Base-by-base conservation (phyloP, 1,284 basidiomycete genomes). In the Tilletia setariae region DNA sequence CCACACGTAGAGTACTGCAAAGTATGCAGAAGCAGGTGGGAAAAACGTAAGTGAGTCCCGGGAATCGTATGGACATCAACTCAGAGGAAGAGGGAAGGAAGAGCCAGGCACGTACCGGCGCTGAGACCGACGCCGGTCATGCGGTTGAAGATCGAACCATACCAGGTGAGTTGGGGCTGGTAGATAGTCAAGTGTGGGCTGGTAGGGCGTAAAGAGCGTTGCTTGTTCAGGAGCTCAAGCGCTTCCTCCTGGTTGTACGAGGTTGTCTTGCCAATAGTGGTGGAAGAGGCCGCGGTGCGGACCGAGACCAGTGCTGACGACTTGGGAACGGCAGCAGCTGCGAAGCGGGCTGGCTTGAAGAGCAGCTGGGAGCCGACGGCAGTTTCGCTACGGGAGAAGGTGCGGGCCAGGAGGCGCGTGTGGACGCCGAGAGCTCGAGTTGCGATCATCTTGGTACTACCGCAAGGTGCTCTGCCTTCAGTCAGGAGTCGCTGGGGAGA, bases 161-260 rank as follows among this genome's bases (percentile, higher is more conserved):
- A 46, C 92, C 92, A 96, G 53, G 95, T 98, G 61, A 87, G 75
- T 83, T 97, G 94, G 23, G 93, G 93, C 83, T 96, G 91, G 86
- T 98, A 98, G 84, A 98, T 97, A 63, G 92, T 92, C 78, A 94
- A 90, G 84, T 97, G 93, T 25, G 96, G 95, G 78, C 90, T 91
- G 68, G 87, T 90, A 21, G 96, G 95, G 35, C 95, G 90, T 64
- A 86, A 85, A 64, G 91, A 85, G 73, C 95, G 89, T 84, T 97
- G 94, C 73, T 88, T 83, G 86, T 98, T 95, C 73, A 98, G 86
- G 72, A 95, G 89, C 4, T 86, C 86, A 59, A 83, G 69, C 56
- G 85, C 84, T 62, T 88, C 86, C 1, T 88, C 86, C 0, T 88
- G 85, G 1, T 88, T 85, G 28, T 30, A 30, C 13, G 56, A 32